phyloP scores from a whole-genome alignment of 2,329 filamentous ascomycete genomes.

The Elsinoe batatas region DNA sequence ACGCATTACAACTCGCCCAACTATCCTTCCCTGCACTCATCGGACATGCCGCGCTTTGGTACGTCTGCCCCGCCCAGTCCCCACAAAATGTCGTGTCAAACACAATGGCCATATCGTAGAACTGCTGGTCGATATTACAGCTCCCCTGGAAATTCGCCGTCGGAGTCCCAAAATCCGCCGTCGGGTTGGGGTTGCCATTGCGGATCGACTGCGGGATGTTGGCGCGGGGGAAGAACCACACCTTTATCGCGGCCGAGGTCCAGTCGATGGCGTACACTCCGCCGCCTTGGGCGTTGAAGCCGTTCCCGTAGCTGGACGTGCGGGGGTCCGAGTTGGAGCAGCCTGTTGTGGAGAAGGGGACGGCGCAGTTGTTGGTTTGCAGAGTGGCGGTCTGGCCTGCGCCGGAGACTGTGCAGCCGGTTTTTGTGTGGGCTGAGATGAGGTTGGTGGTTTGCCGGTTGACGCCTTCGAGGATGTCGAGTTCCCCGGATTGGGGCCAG shows the following conservation, averaged over 20 bases:
- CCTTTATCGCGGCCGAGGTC: slow-evolving; percentile 58
- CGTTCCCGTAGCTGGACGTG: slow-evolving; percentile 30
- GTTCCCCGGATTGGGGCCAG: slow-evolving; percentile 35
- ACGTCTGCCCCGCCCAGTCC: slow-evolving; percentile 19
- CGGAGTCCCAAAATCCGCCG: slow-evolving; percentile 44
- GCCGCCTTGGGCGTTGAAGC: slow-evolving; percentile 39
- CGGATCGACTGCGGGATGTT: slow-evolving; percentile 53
- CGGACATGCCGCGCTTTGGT: slow-evolving; percentile 11
- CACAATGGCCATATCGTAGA: slow-evolving; percentile 35
- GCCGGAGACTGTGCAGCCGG: slow-evolving; percentile 31
- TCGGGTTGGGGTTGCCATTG: slow-evolving; percentile 39
- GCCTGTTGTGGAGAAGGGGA: slow-evolving; percentile 36
- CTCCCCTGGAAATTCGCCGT: slow-evolving; percentile 46
- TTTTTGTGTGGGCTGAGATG: slow-evolving; percentile 16
- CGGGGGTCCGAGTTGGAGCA: slow-evolving; percentile 18
- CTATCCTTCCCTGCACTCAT: slow-evolving; percentile 12
- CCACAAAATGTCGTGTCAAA: slow-evolving; percentile 53
- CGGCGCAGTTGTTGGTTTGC: slow-evolving; percentile 42
- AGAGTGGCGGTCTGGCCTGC: slow-evolving; percentile 35
- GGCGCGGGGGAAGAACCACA: slow-evolving; percentile 71
- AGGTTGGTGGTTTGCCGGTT: slow-evolving; percentile 32
- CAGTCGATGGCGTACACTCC: slow-evolving; percentile 47
- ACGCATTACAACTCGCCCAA: slow-evolving; percentile 16
- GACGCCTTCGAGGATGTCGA: slow-evolving; percentile 40
- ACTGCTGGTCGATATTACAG: slow-evolving; percentile 28